Conservation (phyloP, 176 grass and related monocot genomes). For the Eragrostis nindensis region DNA sequence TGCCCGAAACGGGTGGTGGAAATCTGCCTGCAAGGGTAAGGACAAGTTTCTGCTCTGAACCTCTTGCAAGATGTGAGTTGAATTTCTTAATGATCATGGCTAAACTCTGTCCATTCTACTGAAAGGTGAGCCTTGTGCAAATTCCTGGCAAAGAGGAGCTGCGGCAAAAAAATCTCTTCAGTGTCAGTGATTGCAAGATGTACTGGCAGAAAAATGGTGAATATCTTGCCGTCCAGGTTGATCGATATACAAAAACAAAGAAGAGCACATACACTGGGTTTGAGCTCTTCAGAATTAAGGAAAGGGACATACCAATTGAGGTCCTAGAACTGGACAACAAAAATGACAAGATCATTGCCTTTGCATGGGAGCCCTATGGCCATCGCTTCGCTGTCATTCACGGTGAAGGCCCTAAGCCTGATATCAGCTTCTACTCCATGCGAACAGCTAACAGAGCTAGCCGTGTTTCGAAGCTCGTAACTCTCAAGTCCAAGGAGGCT, state of each 20-base stretch:
- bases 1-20: slow-evolving; percentile 87
- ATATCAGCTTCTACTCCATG: slow-evolving; percentile 88
- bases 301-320: slow-evolving; percentile 94
- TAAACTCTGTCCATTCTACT: slow-evolving; percentile 36
- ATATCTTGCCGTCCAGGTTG: slow-evolving; percentile 92
- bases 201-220: slow-evolving; percentile 94
- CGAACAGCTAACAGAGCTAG: slow-evolving; percentile 46
- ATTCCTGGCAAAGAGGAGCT: slow-evolving; percentile 80
- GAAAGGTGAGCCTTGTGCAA: slow-evolving; percentile 79
- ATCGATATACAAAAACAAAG: slow-evolving; percentile 94
- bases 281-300: slow-evolving; percentile 93
- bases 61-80: slow-evolving; percentile 13
- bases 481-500: slow-evolving; percentile 86
- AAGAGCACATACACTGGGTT: slow-evolving; percentile 93
- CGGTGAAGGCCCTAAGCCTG: slow-evolving; percentile 76
- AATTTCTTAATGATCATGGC: neutral
- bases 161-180: slow-evolving; percentile 80
- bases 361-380: slow-evolving; percentile 91
- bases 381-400: slow-evolving; percentile 92
- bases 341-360: slow-evolving; percentile 94
- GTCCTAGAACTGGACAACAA: slow-evolving; percentile 93
- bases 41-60: slow-evolving; percentile 16
- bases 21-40: slow-evolving; percentile 95
- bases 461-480: slow-evolving; percentile 79
- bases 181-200: slow-evolving; percentile 79